Base-by-base conservation (phyloP, 2,329 filamentous ascomycete genomes). In the Clonostachys chloroleuca region DNA sequence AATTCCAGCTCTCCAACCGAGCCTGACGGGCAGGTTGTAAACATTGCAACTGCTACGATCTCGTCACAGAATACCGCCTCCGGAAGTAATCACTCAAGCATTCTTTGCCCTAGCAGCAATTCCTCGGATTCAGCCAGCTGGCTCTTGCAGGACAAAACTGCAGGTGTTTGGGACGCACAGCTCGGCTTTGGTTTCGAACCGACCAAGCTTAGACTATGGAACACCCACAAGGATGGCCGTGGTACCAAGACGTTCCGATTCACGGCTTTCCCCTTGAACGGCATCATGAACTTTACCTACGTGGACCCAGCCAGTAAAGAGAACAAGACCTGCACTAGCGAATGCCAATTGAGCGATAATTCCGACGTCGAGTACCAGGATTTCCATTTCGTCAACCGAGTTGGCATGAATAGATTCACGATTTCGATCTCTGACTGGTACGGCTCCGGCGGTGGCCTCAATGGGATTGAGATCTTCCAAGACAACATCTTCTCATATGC, bases 251-350 rank as follows among this genome's bases (percentile, higher is more conserved):
- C 86, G 0, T 99, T 89, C 71, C 83, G 91, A 49, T 95, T 90
- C 61, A 89, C 89, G 18, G 89, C 91, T 16, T 72, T 92, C 49
- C 92, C 92, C 6, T 82, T 92, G 59, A 85, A 88, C 52, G 94
- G 94, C 45, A 96, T 99, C 63, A 89, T 99, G 84, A 96, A 97
- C 67, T 78, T 99, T 60, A 95, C 91, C 36, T 97, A 94, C 57
- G 84, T 84, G 52, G 90, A 97, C 59, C 85, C 87, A 20, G 72
- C 63, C 37, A 87, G 81, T 2, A 86, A 87, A 24, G 70, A 80
- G 44, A 84, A 85, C 47, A 68, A 73, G 33, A 84, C 79, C 48
- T 99, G 94, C 68, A 90, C 92, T 46, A 86, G 83, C 51, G 78
- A 82, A 59, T 99, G 94, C 58, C 89, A 92, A n/a, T 77, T 99